Percentiles rank a stretch among this genome's conserved stretches.
Evolutionary conservation across 208 protist genomes (phyloP).

Genomic region (Leishmania tarentolae): DNA sequence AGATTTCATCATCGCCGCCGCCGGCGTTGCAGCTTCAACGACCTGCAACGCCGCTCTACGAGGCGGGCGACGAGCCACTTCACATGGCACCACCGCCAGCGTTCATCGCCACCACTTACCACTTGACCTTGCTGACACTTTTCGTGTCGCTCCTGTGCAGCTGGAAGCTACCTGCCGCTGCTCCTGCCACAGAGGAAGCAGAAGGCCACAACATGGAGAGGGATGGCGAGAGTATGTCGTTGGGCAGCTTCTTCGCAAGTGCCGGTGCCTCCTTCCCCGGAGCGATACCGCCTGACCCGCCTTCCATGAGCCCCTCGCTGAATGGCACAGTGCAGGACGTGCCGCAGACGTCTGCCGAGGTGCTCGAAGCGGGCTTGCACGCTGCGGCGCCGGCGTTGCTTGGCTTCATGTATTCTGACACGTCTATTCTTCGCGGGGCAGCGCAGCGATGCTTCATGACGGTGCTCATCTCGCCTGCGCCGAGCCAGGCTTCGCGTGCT

Average conservation of each 20-base stretch:
- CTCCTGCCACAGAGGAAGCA: conserved; percentile 5
- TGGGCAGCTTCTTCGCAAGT: background rate
- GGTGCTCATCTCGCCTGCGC: conserved; percentile 48
- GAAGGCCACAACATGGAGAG: background rate
- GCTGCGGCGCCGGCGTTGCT: conserved; percentile 36
- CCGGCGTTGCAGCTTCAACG: background rate
- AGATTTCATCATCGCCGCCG: background rate
- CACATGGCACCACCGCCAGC: conserved; percentile 15
- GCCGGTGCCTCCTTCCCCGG: background rate
- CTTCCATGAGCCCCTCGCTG: conserved; percentile 24
- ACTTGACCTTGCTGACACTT: conserved; percentile 41
- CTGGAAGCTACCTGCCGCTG: conserved; percentile 27
- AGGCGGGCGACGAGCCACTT: background rate
- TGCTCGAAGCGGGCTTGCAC: conserved; percentile 32
- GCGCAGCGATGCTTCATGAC: conserved; percentile 61
- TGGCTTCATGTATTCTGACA: conserved; percentile 39
- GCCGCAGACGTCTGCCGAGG: conserved; percentile 31
- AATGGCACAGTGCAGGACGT: conserved; percentile 35
- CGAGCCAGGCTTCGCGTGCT: conserved; percentile 30
- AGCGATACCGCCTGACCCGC: background rate
- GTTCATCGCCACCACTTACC: conserved; percentile 36
- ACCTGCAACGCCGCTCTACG: background rate
- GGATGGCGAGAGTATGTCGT: background rate
- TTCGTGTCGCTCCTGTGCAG: conserved; percentile 56
- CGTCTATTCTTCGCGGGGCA: conserved; percentile 62